phyloP scores from a whole-genome alignment of 2,329 filamentous ascomycete species.

The Falciphora oryzae region DNA sequence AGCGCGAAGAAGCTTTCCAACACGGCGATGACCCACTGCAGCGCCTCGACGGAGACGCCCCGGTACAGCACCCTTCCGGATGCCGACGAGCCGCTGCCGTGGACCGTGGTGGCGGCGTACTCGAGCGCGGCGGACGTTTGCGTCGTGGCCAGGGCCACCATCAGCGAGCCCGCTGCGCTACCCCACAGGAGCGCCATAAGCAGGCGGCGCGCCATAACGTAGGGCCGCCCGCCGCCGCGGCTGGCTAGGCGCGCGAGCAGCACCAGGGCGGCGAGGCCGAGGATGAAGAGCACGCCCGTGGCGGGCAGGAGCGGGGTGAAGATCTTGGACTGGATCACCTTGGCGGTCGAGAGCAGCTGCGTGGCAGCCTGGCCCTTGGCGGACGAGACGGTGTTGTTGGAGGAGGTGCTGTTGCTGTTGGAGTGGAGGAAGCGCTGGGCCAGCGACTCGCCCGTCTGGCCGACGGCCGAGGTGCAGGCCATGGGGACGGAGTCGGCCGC shows the following conservation, averaged over 20 bases:
- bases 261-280: slow-evolving; percentile 11
- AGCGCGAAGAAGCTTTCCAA: slow-evolving; percentile 1
- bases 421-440: not conserved
- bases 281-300: slow-evolving; percentile 12
- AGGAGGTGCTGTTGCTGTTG: not conserved
- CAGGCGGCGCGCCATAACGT: slow-evolving; percentile 1
- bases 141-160: slow-evolving; percentile 4
- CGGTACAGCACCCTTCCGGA: slow-evolving; percentile 1
- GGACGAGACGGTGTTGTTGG: not conserved
- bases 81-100: not conserved
- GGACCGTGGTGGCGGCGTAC: slow-evolving; percentile 2
- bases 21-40: slow-evolving; percentile 5
- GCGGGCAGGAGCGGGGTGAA: slow-evolving; percentile 3
- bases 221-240: not conserved
- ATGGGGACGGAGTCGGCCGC: not conserved
- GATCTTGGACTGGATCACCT: slow-evolving; percentile 1
- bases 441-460: not conserved
- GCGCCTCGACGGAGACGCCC: slow-evolving; percentile 7
- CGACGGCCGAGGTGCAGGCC: not conserved
- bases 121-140: slow-evolving; percentile 7
- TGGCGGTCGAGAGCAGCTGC: not conserved
- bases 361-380: not conserved
- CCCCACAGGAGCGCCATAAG: slow-evolving; percentile 6
- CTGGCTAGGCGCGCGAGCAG: not conserved
- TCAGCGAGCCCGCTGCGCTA: not conserved